phyloP scores from a whole-genome alignment of 164 flowering plant genomes.

The Sextonia rubra region DNA sequence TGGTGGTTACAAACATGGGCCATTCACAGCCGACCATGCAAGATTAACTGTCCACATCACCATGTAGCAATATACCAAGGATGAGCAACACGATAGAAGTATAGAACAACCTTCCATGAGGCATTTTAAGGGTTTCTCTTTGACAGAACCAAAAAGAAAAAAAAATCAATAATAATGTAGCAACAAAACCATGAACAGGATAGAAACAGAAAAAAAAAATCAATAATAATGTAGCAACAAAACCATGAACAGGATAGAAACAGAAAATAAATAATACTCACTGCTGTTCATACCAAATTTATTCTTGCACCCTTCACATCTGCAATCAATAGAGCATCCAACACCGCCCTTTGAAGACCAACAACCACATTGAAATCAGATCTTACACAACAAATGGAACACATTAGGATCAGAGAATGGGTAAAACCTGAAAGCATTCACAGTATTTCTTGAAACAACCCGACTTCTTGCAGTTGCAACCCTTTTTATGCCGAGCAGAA shows the following conservation, averaged over 20 bases:
- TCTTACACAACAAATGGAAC: conserved; percentile 1
- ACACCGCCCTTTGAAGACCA: conserved; percentile 72
- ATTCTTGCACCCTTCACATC: conserved; percentile 96
- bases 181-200: neutral
- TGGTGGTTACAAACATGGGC: no score
- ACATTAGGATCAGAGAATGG: conserved; percentile 2
- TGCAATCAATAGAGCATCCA: conserved; percentile 90
- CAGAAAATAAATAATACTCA: conserved; percentile 23
- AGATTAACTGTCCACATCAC: no score
- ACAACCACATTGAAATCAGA: conserved; percentile 14
- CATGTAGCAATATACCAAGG: no score
- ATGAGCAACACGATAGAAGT: no score
- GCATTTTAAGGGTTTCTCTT: neutral
- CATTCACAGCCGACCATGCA: no score
- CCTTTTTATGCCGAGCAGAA: conserved; percentile 94
- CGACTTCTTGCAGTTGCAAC: conserved; percentile 99
- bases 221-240: no score
- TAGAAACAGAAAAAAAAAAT: no score
- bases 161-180: no score
- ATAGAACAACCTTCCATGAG: neutral
- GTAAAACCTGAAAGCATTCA: conserved; percentile 94
- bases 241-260: neutral
- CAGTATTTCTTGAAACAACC: conserved; percentile 93
- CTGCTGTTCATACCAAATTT: conserved; percentile 73
- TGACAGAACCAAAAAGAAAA: no score